Evolutionary conservation across 1,139 yeast species (phyloP), one percentile per base, ranked within the genome.

Genomic region (Blastobotrys malaysiensis): DNA sequence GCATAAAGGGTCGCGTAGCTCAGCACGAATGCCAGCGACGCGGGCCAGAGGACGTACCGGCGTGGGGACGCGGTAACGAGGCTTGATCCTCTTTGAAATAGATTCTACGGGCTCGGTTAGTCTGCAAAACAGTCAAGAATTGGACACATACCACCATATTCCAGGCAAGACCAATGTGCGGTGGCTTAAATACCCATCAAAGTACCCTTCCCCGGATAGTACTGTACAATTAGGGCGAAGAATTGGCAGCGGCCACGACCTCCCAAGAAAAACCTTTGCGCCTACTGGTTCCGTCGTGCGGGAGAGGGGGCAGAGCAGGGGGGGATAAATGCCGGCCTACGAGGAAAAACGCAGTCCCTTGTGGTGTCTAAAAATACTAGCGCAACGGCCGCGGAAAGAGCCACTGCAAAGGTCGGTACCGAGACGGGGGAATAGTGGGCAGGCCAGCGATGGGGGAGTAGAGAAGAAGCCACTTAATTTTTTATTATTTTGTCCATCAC

Each of bases 1-100:
- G 73, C 62, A 58, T 72, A 74, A 2, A 78, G 59, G 1, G 80
- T 66, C 1, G 82, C 82, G 63, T 81, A 83, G 6, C 85, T 76
- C n/a, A 82, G 57, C 2, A 78, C 68, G 57, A 81, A 79, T 1
- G 77, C 71, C 3, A 81, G 51, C 3, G 81, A 66, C 2, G 80
- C 71, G 0, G 87, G 84, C 68, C 78, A 64, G 26, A 83, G 66
- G 16, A 83, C 81, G 55, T 72, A 74, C 5, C 65, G 60, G 43
- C 75, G 65, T 2, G 82, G 83, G 43, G 71, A 66, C 55, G 61
- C 65, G n/a, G 73, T 62, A 26, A 77, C 69, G 20, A 55, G 52
- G 16, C 58, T 56, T 11, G 75, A 66, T n/a, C 70, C 59, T 24
- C 52, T 52, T 3, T 64, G 60, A 24, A 60, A 53, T 36, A 57